These are phyloP conservation scores for Boletales sp. DNA, from an alignment of 768 basidiomycete genomes.

Conservation along the genomic window DNA sequence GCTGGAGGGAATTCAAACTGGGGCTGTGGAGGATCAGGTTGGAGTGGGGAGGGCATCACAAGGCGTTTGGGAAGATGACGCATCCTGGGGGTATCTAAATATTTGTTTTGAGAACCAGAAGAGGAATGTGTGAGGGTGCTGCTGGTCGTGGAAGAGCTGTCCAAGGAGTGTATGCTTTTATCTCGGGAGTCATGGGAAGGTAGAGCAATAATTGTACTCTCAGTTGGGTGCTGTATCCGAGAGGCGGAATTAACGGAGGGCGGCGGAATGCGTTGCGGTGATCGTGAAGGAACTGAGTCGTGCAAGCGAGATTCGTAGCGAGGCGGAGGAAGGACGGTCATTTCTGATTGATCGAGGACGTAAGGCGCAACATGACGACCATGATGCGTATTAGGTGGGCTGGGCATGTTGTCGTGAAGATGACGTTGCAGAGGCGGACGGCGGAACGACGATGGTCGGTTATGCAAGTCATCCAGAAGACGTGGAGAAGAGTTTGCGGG, in stretches of 20 bases:
- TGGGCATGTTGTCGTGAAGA: constrained; percentile 7
- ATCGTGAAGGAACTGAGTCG: constrained; percentile 6
- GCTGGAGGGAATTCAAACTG: constrained; percentile 12
- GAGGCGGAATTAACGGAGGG: constrained; percentile 1
- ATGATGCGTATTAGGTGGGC: constrained; percentile 6
- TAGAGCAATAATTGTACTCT: background rate
- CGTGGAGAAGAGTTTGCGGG: background rate
- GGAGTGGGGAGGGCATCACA: constrained; percentile 72
- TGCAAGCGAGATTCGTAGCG: constrained; percentile 14
- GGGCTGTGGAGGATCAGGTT: constrained; percentile 28
- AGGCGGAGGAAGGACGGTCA: constrained; percentile 20
- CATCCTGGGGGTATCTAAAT: constrained; percentile 15
- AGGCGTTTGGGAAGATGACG: constrained; percentile 58
- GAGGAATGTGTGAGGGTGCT: constrained; percentile 2
- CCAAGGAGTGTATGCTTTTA: constrained; percentile 8
- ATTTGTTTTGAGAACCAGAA: constrained; percentile 5
- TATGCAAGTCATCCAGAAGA: background rate
- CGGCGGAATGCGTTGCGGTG: constrained; percentile 5
- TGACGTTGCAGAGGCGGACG: constrained; percentile 14
- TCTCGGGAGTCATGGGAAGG: constrained; percentile 2
- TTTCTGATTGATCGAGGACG: constrained; percentile 10
- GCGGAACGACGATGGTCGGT: constrained; percentile 2
- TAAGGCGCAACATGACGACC: constrained; percentile 12
- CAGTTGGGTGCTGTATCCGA: constrained; percentile 3
- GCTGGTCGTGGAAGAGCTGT: constrained; percentile 4